Conservation (phyloP, 257 asterid species). For the Nicotiana undulata region DNA sequence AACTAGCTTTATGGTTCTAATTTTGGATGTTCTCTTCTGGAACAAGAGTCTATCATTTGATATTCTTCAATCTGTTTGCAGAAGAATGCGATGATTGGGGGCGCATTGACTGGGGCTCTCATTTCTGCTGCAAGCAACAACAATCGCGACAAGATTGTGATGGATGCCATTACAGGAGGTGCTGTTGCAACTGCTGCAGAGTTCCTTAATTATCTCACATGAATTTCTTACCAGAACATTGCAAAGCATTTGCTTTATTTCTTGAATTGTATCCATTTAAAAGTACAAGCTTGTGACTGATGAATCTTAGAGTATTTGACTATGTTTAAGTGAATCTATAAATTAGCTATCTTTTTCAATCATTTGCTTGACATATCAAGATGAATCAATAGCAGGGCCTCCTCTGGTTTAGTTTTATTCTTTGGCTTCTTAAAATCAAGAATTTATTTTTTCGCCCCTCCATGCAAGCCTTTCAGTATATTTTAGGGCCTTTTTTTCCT, state of each 20-base stretch:
- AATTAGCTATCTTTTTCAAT: background rate
- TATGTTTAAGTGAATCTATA: background rate
- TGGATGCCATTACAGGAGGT: constrained; percentile 68
- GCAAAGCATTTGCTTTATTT: background rate
- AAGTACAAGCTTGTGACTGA: background rate
- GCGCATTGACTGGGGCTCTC: constrained; percentile 66
- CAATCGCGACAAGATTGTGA: constrained; percentile 52
- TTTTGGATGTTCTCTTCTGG: background rate
- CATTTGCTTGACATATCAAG: background rate
- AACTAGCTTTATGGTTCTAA: too few species aligned
- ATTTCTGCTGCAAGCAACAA: constrained; percentile 43
- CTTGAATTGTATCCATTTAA: background rate
- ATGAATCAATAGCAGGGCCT: background rate
- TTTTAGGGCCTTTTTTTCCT: too few species aligned
- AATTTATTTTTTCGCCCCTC: too few species aligned
- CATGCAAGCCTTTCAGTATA: too few species aligned
- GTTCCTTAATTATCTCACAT: constrained; percentile 46
- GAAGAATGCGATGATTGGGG: constrained; percentile 75
- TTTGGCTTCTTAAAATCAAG: background rate
- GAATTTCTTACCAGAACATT: background rate
- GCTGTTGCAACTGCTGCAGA: constrained; percentile 84
- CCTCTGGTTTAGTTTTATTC: background rate
- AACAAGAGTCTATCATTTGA: background rate
- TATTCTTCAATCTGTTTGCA: constrained; percentile 21
- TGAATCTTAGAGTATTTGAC: background rate